These are phyloP conservation scores for Geotrichum phurueaensis DNA, from an alignment of 1,139 yeast species.

Conservation along the genomic window DNA sequence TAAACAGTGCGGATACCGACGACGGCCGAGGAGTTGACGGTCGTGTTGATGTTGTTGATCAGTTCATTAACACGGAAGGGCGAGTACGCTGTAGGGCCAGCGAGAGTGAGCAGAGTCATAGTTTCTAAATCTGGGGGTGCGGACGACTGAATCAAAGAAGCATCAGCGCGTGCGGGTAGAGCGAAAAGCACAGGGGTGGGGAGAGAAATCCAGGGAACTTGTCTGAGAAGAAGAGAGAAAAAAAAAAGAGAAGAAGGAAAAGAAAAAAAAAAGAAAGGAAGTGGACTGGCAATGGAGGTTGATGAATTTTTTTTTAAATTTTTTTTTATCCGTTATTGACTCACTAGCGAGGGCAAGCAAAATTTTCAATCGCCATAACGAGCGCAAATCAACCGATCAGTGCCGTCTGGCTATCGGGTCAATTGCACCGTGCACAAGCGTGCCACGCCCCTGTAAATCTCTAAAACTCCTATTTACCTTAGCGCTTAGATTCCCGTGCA, in stretches of 20 bases:
- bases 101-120: constrained; percentile 49
- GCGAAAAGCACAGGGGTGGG: background rate
- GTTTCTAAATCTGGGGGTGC: constrained; percentile 10
- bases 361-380: background rate
- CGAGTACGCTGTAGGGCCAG: constrained; percentile 91
- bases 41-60: constrained; percentile 64
- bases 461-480: background rate
- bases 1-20: constrained; percentile 66
- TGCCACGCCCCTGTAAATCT: background rate
- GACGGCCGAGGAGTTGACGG: constrained; percentile 60
- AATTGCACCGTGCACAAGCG: background rate
- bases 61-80: constrained; percentile 73
- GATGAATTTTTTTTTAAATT: background rate
- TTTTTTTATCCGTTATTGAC: constrained; percentile 4
- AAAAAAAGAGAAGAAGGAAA: background rate
- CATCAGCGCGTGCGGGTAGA: constrained; percentile 1
- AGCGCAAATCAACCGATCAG: background rate
- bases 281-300: constrained; percentile 1
- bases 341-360: background rate
- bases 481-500: background rate
- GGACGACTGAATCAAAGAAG: constrained; percentile 1
- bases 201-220: constrained; percentile 1
- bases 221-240: background rate
- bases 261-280: constrained; percentile 4
- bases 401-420: background rate